A percentile compares a stretch with the other conserved stretches of the same genome.
phyloP scores from a whole-genome alignment of 2,329 filamentous ascomycete species.

The Penicillium sp. region DNA sequence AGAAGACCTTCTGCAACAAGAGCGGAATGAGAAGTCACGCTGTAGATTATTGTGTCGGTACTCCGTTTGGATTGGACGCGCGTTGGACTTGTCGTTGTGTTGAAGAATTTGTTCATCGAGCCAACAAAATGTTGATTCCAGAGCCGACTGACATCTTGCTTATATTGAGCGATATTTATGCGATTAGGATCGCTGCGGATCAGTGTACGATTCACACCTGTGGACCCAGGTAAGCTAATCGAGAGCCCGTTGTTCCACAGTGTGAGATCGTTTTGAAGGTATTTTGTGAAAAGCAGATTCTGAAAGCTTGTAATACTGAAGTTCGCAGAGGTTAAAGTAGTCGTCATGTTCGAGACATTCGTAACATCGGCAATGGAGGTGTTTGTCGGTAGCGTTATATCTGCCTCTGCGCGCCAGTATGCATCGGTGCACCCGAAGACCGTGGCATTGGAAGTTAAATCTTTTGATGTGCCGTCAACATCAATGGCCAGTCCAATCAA shows the following conservation, averaged over 20 bases:
- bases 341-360: not conserved
- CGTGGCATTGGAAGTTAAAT: constrained; percentile 8
- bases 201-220: not conserved
- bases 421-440: constrained; percentile 7
- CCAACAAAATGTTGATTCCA: constrained; percentile 14
- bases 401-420: constrained; percentile 6
- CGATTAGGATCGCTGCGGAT: too few relatives aligned
- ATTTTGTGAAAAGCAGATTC: not conserved
- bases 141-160: not conserved
- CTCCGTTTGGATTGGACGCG: constrained; percentile 4
- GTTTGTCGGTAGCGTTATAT: constrained; percentile 7
- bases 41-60: constrained; percentile 5
- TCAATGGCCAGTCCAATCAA: constrained; percentile 9
- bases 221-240: not conserved
- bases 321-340: not conserved
- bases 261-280: not conserved
- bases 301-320: constrained; percentile 1
- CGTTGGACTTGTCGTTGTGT: not conserved
- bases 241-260: not conserved
- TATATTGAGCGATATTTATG: not conserved
- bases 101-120: constrained; percentile 13
- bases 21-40: constrained; percentile 5
- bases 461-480: not conserved
- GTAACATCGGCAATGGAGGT: constrained; percentile 2
- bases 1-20: constrained; percentile 9